Percentiles rank a stretch among this genome's conserved stretches.
Conservation (phyloP, 257 asterid species). For the Dorcoceras hygrometricum region DNA sequence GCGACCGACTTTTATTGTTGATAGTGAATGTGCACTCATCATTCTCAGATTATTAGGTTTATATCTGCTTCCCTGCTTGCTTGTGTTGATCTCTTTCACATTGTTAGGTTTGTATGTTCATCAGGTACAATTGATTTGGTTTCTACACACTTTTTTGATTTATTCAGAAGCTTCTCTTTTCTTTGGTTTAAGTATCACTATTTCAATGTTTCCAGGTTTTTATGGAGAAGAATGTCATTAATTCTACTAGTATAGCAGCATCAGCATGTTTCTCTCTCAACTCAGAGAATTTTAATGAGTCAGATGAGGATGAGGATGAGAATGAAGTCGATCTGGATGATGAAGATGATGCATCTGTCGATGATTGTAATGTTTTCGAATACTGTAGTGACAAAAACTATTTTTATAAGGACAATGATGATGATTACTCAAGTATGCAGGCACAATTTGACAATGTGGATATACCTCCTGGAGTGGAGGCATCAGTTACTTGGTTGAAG, state of each 20-base stretch:
- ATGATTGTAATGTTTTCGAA: slow-evolving; percentile 29
- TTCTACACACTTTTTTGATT: not conserved
- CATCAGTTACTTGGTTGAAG: slow-evolving; percentile 47
- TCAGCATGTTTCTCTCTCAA: slow-evolving; percentile 33
- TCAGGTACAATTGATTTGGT: not conserved
- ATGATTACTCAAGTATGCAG: slow-evolving; percentile 43
- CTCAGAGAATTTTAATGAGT: slow-evolving; percentile 30
- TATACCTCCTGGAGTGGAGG: slow-evolving; percentile 72
- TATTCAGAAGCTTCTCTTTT: not conserved
- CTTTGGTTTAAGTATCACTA: not conserved
- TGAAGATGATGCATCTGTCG: slow-evolving; percentile 24
- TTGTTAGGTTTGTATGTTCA: not conserved
- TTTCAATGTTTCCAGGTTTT: slow-evolving; percentile 30
- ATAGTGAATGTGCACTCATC: too few species aligned
- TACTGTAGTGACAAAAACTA: slow-evolving; percentile 26
- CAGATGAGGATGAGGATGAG: slow-evolving; percentile 42
- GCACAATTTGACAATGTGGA: slow-evolving; percentile 58
- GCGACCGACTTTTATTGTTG: too few species aligned
- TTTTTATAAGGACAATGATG: slow-evolving; percentile 26
- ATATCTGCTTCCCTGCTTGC: not conserved
- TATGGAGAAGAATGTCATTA: slow-evolving; percentile 29
- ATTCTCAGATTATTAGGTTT: too few species aligned
- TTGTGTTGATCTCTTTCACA: not conserved
- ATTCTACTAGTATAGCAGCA: slow-evolving; percentile 27
- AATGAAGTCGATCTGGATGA: slow-evolving; percentile 27